A percentile compares a stretch with the other conserved stretches of the same genome.
phyloP scores from a whole-genome alignment of 1,284 basidiomycete genomes.

The Moesziomyces aphidis region DNA sequence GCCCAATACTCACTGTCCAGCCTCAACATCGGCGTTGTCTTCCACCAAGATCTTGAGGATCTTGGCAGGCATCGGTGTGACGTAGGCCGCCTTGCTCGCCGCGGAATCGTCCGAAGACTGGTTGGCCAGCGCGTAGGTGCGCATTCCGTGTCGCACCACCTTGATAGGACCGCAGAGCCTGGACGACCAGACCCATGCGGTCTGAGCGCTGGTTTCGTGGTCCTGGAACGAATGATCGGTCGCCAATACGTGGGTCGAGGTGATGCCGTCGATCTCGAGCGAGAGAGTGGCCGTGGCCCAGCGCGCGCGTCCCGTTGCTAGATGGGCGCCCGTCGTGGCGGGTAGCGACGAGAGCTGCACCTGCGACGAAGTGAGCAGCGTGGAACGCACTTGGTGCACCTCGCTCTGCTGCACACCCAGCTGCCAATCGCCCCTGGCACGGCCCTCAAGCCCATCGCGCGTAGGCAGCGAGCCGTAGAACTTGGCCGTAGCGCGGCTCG shows the following conservation, averaged over 20 bases:
- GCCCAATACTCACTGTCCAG: constrained; percentile 1
- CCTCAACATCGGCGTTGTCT: background rate
- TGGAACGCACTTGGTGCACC: constrained; percentile 1
- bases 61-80: constrained; percentile 2
- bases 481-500: constrained; percentile 3
- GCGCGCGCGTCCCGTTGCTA: constrained; percentile 1
- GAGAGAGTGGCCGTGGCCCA: constrained; percentile 4
- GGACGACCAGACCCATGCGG: constrained; percentile 3
- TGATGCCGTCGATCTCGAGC: constrained; percentile 6
- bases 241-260: constrained; percentile 2
- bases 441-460: constrained; percentile 4
- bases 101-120: constrained; percentile 4
- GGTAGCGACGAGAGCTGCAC: constrained; percentile 6
- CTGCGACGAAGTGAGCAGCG: constrained; percentile 6
- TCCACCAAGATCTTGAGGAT: constrained; percentile 8
- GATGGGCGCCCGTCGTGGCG: background rate
- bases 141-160: constrained; percentile 7
- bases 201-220: constrained; percentile 4
- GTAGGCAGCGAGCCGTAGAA: constrained; percentile 8
- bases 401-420: constrained; percentile 1
- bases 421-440: background rate
- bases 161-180: constrained; percentile 3
- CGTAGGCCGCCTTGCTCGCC: constrained; percentile 8
- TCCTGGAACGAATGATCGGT: constrained; percentile 6
- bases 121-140: constrained; percentile 5